phyloP scores from a whole-genome alignment of 768 basidiomycete species.

The Mycena capillaripes region DNA sequence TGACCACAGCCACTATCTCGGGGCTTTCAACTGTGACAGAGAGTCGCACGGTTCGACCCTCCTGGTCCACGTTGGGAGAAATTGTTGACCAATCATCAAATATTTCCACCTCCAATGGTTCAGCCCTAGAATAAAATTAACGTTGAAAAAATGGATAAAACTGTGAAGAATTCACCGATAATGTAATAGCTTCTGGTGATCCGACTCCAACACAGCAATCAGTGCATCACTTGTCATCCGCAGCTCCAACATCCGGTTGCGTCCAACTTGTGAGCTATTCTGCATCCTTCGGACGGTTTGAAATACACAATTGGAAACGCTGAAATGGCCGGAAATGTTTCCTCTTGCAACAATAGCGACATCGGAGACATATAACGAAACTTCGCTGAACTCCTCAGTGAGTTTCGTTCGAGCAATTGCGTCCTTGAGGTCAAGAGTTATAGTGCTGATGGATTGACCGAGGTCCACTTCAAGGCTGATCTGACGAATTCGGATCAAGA shows the following conservation, averaged over 20 bases:
- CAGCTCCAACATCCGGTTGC: conserved; percentile 76
- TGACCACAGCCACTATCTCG: conserved; percentile 75
- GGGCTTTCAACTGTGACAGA: conserved; percentile 83
- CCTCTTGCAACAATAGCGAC: conserved; percentile 80
- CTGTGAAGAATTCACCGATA: conserved; percentile 71
- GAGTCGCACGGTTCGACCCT: conserved; percentile 70
- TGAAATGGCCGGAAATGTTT: conserved; percentile 77
- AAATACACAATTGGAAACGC: conserved; percentile 80
- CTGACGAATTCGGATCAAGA: conserved; percentile 80
- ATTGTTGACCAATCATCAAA: conserved; percentile 86
- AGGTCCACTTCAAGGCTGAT: conserved; percentile 86
- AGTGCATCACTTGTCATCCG: conserved; percentile 82
- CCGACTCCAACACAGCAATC: conserved; percentile 77
- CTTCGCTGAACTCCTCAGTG: conserved; percentile 70
- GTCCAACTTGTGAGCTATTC: conserved; percentile 48
- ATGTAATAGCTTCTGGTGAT: conserved; percentile 79
- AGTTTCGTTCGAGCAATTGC: conserved; percentile 77
- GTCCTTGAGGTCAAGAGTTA: conserved; percentile 75
- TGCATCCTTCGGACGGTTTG: conserved; percentile 75
- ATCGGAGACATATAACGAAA: conserved; percentile 75
- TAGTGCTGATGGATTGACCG: conserved; percentile 85
- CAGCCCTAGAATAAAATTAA: conserved; percentile 63
- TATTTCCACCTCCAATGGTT: conserved; percentile 81
- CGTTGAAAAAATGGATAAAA: not conserved
- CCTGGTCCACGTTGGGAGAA: conserved; percentile 52